Percentiles rank a stretch among this genome's conserved stretches.
Conservation (phyloP, 2,329 filamentous ascomycete genomes). For the Botryotinia globosa region DNA sequence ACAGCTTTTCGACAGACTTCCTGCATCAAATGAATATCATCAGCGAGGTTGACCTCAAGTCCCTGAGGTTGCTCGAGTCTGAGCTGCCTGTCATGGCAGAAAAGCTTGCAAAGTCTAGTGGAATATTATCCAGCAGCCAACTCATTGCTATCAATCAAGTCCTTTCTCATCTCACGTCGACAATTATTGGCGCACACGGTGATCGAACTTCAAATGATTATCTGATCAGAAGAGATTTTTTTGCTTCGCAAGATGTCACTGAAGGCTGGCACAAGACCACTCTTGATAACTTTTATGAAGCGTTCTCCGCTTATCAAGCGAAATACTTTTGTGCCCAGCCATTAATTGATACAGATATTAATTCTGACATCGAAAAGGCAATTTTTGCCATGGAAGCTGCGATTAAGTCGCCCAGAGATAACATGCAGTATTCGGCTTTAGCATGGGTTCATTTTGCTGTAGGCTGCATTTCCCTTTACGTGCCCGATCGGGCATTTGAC, state of each 20-base stretch:
- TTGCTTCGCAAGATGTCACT: not conserved
- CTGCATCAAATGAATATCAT: constrained; percentile 54
- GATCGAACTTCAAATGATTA: not conserved
- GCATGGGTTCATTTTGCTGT: constrained; percentile 77
- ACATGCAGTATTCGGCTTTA: constrained; percentile 46
- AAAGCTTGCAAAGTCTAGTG: constrained; percentile 39
- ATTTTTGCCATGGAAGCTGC: constrained; percentile 36
- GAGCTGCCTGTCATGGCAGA: constrained; percentile 62
- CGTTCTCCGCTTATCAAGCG: not conserved
- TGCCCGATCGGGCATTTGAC: constrained; percentile 84
- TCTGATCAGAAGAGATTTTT: not conserved
- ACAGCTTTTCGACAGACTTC: constrained; percentile 50
- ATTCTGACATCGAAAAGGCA: constrained; percentile 41
- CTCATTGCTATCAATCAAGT: constrained; percentile 44
- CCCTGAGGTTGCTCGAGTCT: constrained; percentile 60
- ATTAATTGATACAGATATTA: constrained; percentile 29
- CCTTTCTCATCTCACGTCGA: constrained; percentile 27
- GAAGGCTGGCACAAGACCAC: not conserved
- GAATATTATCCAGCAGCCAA: constrained; percentile 46
- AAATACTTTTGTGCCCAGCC: not conserved
- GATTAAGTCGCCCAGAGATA: constrained; percentile 30
- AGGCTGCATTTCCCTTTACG: constrained; percentile 72
- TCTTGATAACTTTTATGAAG: constrained; percentile 1
- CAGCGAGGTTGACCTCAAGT: constrained; percentile 54
- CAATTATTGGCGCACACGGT: constrained; percentile 31